Conservation (phyloP, 2,329 filamentous ascomycete species). For the Triangularia setosa region DNA sequence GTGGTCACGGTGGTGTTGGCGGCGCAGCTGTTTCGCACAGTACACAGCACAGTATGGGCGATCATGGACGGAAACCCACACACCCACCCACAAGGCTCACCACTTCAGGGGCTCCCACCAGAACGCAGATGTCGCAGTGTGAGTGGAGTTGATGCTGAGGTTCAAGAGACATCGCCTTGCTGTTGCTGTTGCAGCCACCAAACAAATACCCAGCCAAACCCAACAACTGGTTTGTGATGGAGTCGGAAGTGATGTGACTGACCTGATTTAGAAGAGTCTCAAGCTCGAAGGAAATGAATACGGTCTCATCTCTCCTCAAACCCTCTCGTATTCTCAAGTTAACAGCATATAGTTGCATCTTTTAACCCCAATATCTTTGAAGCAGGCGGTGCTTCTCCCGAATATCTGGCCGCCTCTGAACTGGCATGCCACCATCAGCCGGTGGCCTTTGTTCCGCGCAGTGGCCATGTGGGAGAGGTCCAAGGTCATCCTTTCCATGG, state of each 20-base stretch:
- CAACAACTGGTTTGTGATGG: not conserved
- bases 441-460: not conserved
- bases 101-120: not conserved
- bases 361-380: not conserved
- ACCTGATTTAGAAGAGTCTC: not conserved
- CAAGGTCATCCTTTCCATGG: not conserved
- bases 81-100: not conserved
- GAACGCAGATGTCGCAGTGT: not conserved
- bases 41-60: not conserved
- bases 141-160: not conserved
- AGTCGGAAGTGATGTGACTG: not conserved
- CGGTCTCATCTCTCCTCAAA: not conserved
- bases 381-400: not conserved
- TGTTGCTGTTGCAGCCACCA: not conserved
- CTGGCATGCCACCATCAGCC: not conserved
- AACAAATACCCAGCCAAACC: not conserved
- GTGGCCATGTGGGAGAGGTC: constrained; percentile 1
- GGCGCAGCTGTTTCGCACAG: not conserved
- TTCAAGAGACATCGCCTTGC: not conserved
- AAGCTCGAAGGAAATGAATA: not conserved
- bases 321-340: not conserved
- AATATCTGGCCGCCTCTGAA: not conserved
- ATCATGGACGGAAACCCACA: not conserved
- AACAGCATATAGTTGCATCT: not conserved
- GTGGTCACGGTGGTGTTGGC: not conserved